These are phyloP conservation scores for Pyrenophora graminea DNA, from an alignment of 2,329 filamentous ascomycete species.

Conservation along the genomic window DNA sequence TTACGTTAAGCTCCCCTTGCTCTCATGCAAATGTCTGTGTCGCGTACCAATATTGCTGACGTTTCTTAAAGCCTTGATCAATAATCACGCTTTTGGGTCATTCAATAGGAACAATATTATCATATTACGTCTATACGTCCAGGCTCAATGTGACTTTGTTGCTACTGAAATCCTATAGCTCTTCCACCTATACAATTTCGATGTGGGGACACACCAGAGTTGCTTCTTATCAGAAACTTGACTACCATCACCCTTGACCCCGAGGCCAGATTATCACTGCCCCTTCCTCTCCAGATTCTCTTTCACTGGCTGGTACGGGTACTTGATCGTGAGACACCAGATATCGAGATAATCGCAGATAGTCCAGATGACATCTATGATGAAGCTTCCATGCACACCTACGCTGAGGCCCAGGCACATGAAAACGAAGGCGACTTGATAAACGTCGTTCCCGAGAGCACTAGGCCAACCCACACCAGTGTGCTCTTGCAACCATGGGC, in stretches of 20 bases:
- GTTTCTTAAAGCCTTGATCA: too few relatives aligned
- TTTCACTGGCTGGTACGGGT: slow-evolving; percentile 60
- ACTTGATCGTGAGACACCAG: slow-evolving; percentile 97
- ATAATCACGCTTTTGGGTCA: too few relatives aligned
- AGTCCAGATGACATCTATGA: slow-evolving; percentile 94
- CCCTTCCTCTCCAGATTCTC: slow-evolving; percentile 36
- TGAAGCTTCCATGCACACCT: slow-evolving; percentile 96
- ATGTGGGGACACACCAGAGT: too few relatives aligned
- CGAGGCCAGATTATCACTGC: slow-evolving; percentile 11
- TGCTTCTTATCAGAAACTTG: too few relatives aligned
- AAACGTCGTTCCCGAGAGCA: slow-evolving; percentile 63
- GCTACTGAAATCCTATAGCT: too few relatives aligned
- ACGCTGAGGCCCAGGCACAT: slow-evolving; percentile 80
- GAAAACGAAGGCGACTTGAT: slow-evolving; percentile 91
- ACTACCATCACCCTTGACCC: not conserved
- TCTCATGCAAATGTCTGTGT: too few relatives aligned
- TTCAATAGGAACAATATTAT: too few relatives aligned
- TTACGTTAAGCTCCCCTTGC: too few relatives aligned
- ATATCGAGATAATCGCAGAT: slow-evolving; percentile 99
- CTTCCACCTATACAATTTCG: too few relatives aligned
- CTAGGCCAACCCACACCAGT: slow-evolving; percentile 53
- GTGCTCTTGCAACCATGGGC: slow-evolving; percentile 63
- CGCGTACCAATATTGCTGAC: too few relatives aligned
- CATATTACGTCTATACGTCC: too few relatives aligned
- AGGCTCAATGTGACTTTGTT: too few relatives aligned